Evolutionary conservation across 805 yeast genomes (phyloP).

Genomic region (Brettanomyces custersianus): DNA sequence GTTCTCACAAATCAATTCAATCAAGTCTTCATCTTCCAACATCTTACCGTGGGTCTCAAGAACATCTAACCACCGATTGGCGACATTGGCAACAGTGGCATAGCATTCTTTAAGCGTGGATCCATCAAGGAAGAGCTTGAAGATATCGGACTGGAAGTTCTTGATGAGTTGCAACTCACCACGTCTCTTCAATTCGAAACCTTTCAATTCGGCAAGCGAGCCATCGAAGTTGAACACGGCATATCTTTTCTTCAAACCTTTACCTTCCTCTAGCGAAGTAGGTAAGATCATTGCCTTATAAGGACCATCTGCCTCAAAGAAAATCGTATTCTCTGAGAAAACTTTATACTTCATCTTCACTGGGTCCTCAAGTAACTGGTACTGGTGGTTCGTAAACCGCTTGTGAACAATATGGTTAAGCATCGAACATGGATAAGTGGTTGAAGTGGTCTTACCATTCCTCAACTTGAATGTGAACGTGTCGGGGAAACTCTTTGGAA

Average conservation of each 20-base stretch:
- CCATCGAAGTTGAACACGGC: constrained; percentile 97
- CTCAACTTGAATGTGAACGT: constrained; percentile 61
- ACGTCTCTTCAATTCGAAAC: constrained; percentile 92
- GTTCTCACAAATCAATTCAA: constrained; percentile 92
- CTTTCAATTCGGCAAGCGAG: constrained; percentile 87
- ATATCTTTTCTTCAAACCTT: constrained; percentile 90
- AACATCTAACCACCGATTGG: constrained; percentile 94
- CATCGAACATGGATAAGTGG: constrained; percentile 96
- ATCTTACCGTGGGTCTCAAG: constrained; percentile 78
- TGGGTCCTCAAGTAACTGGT: constrained; percentile 77
- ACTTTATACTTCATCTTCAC: constrained; percentile 61
- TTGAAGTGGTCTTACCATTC: constrained; percentile 65
- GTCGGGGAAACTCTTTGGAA: constrained; percentile 91
- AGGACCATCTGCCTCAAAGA: constrained; percentile 98
- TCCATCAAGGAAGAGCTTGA: constrained; percentile 86
- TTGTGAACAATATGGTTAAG: constrained; percentile 87
- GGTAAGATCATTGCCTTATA: constrained; percentile 96
- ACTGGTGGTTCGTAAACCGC: constrained; percentile 87
- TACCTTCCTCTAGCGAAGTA: constrained; percentile 95
- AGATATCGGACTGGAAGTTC: constrained; percentile 90
- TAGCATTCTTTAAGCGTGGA: constrained; percentile 71
- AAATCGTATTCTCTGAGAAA: constrained; percentile 84
- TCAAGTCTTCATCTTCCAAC: constrained; percentile 88
- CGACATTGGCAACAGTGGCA: constrained; percentile 81
- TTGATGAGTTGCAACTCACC: constrained; percentile 92